A percentile compares a stretch with the other conserved stretches of the same genome.
phyloP scores from a whole-genome alignment of 352 stramenopile species.

The Phytophthora pisi region DNA sequence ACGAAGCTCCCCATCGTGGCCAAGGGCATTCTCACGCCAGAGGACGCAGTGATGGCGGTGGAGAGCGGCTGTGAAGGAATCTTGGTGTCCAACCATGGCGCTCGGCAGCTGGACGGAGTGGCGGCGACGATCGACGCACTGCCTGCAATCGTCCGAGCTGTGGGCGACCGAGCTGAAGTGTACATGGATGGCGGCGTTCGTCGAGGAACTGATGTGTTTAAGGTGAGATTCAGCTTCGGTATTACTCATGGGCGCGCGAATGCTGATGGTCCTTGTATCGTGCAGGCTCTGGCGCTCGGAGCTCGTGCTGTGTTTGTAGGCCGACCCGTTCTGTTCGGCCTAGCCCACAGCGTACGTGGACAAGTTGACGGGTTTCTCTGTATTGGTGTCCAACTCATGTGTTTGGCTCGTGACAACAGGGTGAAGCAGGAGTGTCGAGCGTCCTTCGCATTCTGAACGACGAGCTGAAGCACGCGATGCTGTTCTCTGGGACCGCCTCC shows the following conservation, averaged over 20 bases:
- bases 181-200: conserved; percentile 95
- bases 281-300: conserved; percentile 76
- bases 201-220: conserved; percentile 95
- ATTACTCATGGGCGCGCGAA: background rate
- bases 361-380: background rate
- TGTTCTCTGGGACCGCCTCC: conserved; percentile 67
- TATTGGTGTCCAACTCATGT: background rate
- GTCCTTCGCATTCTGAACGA: conserved; percentile 91
- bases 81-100: conserved; percentile 94
- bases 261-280: background rate
- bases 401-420: conserved; percentile 24
- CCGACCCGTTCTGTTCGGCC: conserved; percentile 94
- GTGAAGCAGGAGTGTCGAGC: conserved; percentile 84
- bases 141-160: conserved; percentile 87
- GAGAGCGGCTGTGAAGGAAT: conserved; percentile 92
- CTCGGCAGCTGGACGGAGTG: conserved; percentile 90
- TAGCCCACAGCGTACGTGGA: conserved; percentile 83
- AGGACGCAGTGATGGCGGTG: conserved; percentile 91
- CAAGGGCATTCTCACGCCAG: conserved; percentile 93
- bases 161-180: conserved; percentile 84
- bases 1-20: conserved; percentile 90
- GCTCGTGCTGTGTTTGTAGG: conserved; percentile 94
- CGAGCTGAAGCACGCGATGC: conserved; percentile 93
- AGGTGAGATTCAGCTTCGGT: conserved; percentile 49
- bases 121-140: conserved; percentile 92